Evolutionary conservation across 805 yeast species (phyloP).

Genomic region (Alloascoidea africana): DNA sequence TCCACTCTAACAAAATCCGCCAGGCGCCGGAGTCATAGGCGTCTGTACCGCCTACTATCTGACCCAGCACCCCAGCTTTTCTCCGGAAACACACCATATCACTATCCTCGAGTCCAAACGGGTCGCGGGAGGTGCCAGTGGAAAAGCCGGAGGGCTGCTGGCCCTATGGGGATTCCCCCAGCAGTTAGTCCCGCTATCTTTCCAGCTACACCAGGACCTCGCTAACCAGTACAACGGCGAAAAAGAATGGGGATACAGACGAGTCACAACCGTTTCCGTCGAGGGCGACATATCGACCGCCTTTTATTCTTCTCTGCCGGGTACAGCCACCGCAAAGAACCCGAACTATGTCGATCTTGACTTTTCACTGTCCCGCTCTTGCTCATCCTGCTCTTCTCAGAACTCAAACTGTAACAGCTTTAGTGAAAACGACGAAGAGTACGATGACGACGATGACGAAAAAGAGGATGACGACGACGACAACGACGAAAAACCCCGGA

Average conservation of each 20-base stretch:
- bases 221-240: slow-evolving; percentile 73
- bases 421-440: too few relatives aligned
- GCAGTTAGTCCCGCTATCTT: slow-evolving; percentile 81
- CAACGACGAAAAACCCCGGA: too few relatives aligned
- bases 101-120: slow-evolving; percentile 78
- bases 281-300: slow-evolving; percentile 73
- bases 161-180: slow-evolving; percentile 97
- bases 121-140: slow-evolving; percentile 95
- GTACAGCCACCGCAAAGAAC: too few relatives aligned
- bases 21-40: slow-evolving; percentile 84
- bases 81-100: slow-evolving; percentile 59
- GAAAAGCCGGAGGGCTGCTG: slow-evolving; percentile 91
- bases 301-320: too few relatives aligned
- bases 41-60: slow-evolving; percentile 87
- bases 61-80: slow-evolving; percentile 69
- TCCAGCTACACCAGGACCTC: slow-evolving; percentile 70
- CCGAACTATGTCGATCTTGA: too few relatives aligned
- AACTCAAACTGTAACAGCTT: too few relatives aligned
- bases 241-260: slow-evolving; percentile 83
- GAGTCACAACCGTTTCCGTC: slow-evolving; percentile 71
- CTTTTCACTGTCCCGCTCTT: too few relatives aligned
- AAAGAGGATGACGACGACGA: too few relatives aligned
- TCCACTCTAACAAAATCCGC: slow-evolving; percentile 5
- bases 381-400: too few relatives aligned
- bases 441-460: too few relatives aligned